Evolutionary conservation across 2,329 filamentous ascomycete species (phyloP), one percentile per base, ranked within the genome.

Genomic region (Tothia fuscella): DNA sequence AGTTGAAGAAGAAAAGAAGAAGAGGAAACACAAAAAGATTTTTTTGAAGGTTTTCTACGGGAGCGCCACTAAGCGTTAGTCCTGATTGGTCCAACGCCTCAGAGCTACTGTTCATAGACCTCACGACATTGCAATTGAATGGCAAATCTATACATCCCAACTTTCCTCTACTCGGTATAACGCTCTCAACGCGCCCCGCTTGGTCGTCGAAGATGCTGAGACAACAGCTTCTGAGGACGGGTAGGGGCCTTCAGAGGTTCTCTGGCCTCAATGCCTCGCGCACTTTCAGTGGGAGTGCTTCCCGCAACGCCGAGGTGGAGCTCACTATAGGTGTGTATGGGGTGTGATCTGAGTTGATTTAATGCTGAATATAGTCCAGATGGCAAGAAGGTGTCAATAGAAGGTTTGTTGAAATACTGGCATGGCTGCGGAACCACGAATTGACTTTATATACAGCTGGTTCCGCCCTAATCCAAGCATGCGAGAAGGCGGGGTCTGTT

Each of bases 381-480:
- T 77, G 91, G 89, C 61, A 94, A 94, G 73, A 93, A 95, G 68
- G 82, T 98, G 43, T 94, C 87, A 49, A 87, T 98, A 63, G 87
- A 95, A 83, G 86, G 87, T 93, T 80, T 50, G 51, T 34, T 48
- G 9, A 28, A 6, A 26, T 45, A 41, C 31, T 49, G 44, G 38
- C 46, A 33, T n/a, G 48, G 43, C 55, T 59, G 52, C 22, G 22
- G 13, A 21, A 10, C 22, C 26, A 7, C 22, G 9, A 17, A 17
- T 16, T 37, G n/a, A 37, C 50, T 47, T 47, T 44, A 48, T 47
- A 25, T 56, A 63, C 62, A 94, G 89, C 89, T 66, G 89, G 89
- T 52, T 91, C 91, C 55, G 89, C 91, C 58, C 76, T 98, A 56
- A 98, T 98, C 62, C 91, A 98, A 71, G 91, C 91, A 60, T 98